These are phyloP conservation scores for Puccinia hordei DNA, from an alignment of 1,284 basidiomycete genomes.

Conservation along the genomic window DNA sequence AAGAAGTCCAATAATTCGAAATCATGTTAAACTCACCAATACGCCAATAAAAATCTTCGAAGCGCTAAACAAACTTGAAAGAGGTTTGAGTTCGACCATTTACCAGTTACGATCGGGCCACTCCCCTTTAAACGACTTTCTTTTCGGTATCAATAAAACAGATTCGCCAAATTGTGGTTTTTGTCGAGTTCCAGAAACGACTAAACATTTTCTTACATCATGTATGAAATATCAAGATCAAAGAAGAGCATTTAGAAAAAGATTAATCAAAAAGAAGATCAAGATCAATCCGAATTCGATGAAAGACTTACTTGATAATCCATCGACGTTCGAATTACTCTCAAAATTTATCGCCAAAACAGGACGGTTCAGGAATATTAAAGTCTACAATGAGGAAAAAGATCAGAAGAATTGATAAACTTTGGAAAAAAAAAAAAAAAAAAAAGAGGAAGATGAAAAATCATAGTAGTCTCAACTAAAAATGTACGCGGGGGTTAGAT, in stretches of 20 bases:
- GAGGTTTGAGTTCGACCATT: conserved; percentile 6
- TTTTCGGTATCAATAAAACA: neutral
- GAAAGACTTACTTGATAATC: too few species aligned
- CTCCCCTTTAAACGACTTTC: neutral
- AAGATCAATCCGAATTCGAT: conserved; percentile 1
- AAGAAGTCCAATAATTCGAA: neutral
- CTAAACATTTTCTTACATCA: too few species aligned
- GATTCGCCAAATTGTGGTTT: conserved; percentile 23
- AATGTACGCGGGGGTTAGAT: too few species aligned
- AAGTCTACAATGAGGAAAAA: neutral
- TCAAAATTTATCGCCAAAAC: neutral
- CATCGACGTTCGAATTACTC: too few species aligned
- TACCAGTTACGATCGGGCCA: neutral
- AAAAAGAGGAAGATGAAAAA: too few species aligned
- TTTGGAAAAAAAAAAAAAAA: too few species aligned
- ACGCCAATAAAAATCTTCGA: neutral
- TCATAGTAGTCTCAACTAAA: too few species aligned
- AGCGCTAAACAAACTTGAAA: neutral
- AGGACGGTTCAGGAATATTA: neutral
- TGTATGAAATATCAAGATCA: neutral
- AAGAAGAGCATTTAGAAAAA: neutral
- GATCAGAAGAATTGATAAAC: too few species aligned
- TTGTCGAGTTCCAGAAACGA: too few species aligned
- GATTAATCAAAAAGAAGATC: neutral
- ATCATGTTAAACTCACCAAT: neutral